Conservation (phyloP, 1,284 basidiomycete species). For the Apiotrichum mycotoxinovorans region DNA sequence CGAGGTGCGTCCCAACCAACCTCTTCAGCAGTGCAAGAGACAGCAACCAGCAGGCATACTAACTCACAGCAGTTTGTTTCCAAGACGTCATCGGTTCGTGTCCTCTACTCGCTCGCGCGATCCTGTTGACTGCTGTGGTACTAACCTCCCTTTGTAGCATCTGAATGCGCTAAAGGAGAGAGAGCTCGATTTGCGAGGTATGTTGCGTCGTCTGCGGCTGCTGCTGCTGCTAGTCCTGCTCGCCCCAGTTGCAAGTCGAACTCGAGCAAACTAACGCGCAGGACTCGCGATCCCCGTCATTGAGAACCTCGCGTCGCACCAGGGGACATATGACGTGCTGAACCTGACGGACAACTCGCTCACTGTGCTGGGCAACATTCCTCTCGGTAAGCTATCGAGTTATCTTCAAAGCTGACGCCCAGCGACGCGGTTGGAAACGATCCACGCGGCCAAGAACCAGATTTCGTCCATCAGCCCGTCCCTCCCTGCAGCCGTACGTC, state of each 20-base stretch:
- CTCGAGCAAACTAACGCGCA: too few species aligned
- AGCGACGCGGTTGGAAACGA: slow-evolving; percentile 77
- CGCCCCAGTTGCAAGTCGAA: too few species aligned
- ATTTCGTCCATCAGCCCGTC: slow-evolving; percentile 70
- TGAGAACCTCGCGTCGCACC: slow-evolving; percentile 96
- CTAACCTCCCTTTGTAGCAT: slow-evolving; percentile 49
- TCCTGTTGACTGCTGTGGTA: neutral
- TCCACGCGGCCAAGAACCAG: slow-evolving; percentile 96
- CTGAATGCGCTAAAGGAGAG: slow-evolving; percentile 90
- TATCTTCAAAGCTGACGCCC: slow-evolving; percentile 39
- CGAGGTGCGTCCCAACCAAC: slow-evolving; percentile 51
- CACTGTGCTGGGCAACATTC: slow-evolving; percentile 83
- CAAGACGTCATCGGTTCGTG: slow-evolving; percentile 45
- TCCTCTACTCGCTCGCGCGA: neutral
- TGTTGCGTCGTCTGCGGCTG: slow-evolving; percentile 33
- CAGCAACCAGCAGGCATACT: neutral
- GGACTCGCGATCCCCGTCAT: slow-evolving; percentile 97
- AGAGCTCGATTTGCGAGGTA: slow-evolving; percentile 89
- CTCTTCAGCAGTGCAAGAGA: too few species aligned
- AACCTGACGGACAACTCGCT: slow-evolving; percentile 98
- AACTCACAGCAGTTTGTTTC: slow-evolving; percentile 40
- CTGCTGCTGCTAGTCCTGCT: too few species aligned
- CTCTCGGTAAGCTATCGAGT: slow-evolving; percentile 54
- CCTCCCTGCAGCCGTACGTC: slow-evolving; percentile 43
- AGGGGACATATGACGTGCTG: slow-evolving; percentile 64